phyloP scores from a whole-genome alignment of 2,329 filamentous ascomycete genomes.

The Phialophora expanda region DNA sequence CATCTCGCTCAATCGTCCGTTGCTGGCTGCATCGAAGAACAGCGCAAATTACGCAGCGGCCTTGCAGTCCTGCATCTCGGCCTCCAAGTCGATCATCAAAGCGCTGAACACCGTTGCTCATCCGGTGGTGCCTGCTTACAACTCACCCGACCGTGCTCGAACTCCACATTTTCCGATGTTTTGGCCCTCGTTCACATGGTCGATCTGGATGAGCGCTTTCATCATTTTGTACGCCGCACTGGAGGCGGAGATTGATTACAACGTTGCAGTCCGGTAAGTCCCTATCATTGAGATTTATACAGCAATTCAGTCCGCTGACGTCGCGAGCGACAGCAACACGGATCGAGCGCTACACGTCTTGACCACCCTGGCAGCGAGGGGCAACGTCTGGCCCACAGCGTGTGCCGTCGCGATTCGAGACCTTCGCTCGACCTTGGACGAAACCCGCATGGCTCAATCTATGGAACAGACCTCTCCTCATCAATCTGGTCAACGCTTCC shows the following conservation, averaged over 20 bases:
- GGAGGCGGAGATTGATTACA: conserved; percentile 50
- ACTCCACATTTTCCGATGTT: conserved; percentile 45
- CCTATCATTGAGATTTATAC: not conserved
- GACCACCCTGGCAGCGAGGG: conserved; percentile 44
- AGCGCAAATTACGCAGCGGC: conserved; percentile 55
- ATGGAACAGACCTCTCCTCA: not conserved
- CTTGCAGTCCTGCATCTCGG: conserved; percentile 58
- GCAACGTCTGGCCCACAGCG: conserved; percentile 48
- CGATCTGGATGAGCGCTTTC: conserved; percentile 60
- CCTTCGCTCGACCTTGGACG: conserved; percentile 23
- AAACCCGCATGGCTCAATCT: conserved; percentile 43
- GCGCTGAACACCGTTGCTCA: conserved; percentile 45
- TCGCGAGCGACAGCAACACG: conserved; percentile 3
- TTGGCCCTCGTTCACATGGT: conserved; percentile 61
- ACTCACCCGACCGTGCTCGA: not conserved
- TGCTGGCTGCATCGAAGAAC: conserved; percentile 54
- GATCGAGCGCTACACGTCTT: conserved; percentile 43
- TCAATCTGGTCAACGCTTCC: not conserved
- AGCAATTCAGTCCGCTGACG: not conserved
- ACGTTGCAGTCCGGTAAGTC: conserved; percentile 50
- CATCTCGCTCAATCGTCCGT: conserved; percentile 58
- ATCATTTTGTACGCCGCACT: conserved; percentile 59
- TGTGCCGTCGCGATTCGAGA: conserved; percentile 47
- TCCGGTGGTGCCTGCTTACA: conserved; percentile 9
- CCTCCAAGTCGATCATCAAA: conserved; percentile 56